Base-by-base conservation (phyloP, 495 filamentous ascomycete species). In the Trichocladium uniseriatum region DNA sequence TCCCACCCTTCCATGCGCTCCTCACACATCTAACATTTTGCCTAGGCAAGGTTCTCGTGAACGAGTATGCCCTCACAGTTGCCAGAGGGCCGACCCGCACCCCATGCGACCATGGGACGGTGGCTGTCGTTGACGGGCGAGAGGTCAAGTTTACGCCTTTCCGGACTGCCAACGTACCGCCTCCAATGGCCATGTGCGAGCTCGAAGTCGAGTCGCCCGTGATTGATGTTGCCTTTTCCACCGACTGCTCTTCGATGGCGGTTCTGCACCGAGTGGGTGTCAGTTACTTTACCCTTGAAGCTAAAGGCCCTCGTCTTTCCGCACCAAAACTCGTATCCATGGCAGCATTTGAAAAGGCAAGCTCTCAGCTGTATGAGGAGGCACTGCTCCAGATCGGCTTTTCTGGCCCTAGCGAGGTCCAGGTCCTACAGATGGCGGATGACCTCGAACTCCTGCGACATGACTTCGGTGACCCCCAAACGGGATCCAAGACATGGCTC, bases 181-280 rank as follows among this genome's bases (percentile, higher is more conserved):
- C 92, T 31, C 92, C 92, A 28, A 95, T 96, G 88, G 79, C 90
- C 14, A 73, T 90, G 46, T 81, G 81, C 56, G 87, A 94, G 52
- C 57, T 96, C 40, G 53, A 68, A 19, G 59, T 87, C 24, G 71
- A 75, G 35, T 75, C 75, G 3, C 82, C 81, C 43, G 73, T 77
- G 8, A 69, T 86, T 46, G 89, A 96, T 62, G 78, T 89, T 42
- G 81, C 85, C 5, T 80, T 95, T 53, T 81, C 79, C 55, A 71
- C 72, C 22, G 76, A 77, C 18, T 79, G 79, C 32, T 76, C 72
- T n/a, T 69, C 74, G 14, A 80, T 96, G 62, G 87, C 81, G 22
- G 75, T 92, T 5, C 71, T 94, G 24, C 82, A 85, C 62, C 71
- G 75, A 21, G 60, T 69, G 34, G 74, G 71, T 6, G 75, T 89